These are phyloP conservation scores for Westerdykella aurantiaca DNA, from an alignment of 2,329 filamentous ascomycete species.

Conservation along the genomic window DNA sequence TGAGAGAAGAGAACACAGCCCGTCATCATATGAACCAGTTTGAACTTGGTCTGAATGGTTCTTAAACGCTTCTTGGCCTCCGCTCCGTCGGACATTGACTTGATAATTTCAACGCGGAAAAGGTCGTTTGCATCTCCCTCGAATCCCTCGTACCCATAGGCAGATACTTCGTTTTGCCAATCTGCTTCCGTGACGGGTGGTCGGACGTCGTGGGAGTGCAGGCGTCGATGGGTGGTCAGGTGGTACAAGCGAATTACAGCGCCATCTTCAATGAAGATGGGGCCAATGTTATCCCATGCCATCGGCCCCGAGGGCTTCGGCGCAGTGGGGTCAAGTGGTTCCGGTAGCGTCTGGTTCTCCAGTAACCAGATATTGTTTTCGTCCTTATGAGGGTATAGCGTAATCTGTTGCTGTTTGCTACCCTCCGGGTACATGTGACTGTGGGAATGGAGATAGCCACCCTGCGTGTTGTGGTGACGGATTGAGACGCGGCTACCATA, in stretches of 20 bases:
- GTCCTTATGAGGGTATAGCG: constrained; percentile 97
- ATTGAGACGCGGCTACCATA: constrained; percentile 81
- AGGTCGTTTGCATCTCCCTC: constrained; percentile 93
- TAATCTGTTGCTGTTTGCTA: constrained; percentile 98
- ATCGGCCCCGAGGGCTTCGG: constrained; percentile 70
- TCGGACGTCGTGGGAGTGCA: constrained; percentile 94
- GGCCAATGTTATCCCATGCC: constrained; percentile 73
- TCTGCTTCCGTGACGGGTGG: constrained; percentile 40
- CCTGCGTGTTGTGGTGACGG: constrained; percentile 94
- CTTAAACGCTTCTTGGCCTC: constrained; percentile 78
- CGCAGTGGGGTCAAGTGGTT: constrained; percentile 61
- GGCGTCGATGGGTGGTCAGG: constrained; percentile 71
- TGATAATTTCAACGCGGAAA: constrained; percentile 92
- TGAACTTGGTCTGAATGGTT: constrained; percentile 96
- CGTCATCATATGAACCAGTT: constrained; percentile 91
- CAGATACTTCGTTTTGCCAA: constrained; percentile 94
- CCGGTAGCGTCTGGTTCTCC: constrained; percentile 93
- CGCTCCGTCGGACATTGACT: constrained; percentile 73
- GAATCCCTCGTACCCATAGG: constrained; percentile 96
- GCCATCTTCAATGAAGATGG: constrained; percentile 71
- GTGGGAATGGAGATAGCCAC: constrained; percentile 95
- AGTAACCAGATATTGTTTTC: constrained; percentile 94
- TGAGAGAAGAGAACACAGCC: constrained; percentile 95
- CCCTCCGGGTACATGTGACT: constrained; percentile 95
- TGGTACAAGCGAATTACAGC: constrained; percentile 80